Evolutionary conservation across 306 rosid genomes (phyloP).

Genomic region (Cucumis cinereus): DNA sequence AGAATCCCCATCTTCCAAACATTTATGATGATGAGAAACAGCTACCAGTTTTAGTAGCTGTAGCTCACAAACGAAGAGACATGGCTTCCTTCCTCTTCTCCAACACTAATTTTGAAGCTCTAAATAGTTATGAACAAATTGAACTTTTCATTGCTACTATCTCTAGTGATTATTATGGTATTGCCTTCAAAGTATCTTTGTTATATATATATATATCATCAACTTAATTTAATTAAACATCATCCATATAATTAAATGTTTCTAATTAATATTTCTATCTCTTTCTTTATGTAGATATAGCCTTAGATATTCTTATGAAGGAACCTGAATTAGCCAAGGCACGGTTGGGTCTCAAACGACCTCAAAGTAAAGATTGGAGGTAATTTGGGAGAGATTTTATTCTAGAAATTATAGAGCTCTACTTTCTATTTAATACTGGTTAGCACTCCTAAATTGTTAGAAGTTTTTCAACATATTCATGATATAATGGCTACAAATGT

Average conservation of each 20-base stretch:
- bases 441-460: no score
- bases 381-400: no score
- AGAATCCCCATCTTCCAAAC: background rate
- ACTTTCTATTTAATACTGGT: no score
- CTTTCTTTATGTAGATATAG: background rate
- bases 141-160: background rate
- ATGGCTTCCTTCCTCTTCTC: background rate
- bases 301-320: background rate
- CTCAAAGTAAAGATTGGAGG: no score
- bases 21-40: background rate
- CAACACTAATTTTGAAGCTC: background rate
- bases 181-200: no score
- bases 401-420: no score
- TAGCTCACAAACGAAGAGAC: background rate
- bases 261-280: background rate
- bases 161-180: slow-evolving; percentile 3
- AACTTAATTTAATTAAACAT: no score
- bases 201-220: no score
- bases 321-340: background rate
- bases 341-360: background rate
- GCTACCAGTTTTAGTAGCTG: slow-evolving; percentile 10
- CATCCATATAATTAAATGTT: background rate
- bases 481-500: no score
- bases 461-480: no score
- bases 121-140: background rate